Evolutionary conservation across 225 moss, liverwort and hornwort species (phyloP).

Genomic region (Rhytidiadelphus loreus): DNA sequence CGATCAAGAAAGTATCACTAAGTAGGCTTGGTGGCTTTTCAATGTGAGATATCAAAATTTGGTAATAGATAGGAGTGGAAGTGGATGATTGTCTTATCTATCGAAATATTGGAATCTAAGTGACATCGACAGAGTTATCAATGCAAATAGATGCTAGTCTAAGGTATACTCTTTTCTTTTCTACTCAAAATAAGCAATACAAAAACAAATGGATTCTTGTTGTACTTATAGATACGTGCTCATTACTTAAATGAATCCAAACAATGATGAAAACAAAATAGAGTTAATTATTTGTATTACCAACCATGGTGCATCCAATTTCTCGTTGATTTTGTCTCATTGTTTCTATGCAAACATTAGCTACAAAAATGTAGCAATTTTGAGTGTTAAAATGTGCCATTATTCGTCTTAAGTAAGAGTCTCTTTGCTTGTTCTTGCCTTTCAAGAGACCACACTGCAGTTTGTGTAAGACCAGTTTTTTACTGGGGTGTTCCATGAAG

Average conservation of each 20-base stretch:
- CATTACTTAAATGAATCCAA: background rate
- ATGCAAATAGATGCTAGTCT: background rate
- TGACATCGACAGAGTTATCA: background rate
- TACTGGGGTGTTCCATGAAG: background rate
- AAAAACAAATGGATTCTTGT: background rate
- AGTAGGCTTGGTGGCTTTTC: conserved; percentile 7
- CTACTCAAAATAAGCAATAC: background rate
- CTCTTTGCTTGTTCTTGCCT: background rate
- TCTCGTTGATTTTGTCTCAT: background rate
- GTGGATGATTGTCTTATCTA: background rate
- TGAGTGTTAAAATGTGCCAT: background rate
- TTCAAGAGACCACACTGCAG: background rate
- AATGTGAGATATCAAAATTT: conserved; percentile 16
- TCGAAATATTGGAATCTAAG: background rate
- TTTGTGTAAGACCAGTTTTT: background rate
- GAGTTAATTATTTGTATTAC: background rate
- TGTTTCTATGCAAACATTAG: background rate
- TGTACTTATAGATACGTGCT: background rate
- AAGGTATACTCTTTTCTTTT: background rate
- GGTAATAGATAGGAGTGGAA: background rate
- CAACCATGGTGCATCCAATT: background rate
- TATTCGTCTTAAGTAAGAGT: background rate
- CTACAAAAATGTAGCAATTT: background rate
- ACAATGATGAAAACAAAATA: background rate
- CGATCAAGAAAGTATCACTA: background rate